Conservation (phyloP, 306 rosid genomes). For the Alnus rubra region DNA sequence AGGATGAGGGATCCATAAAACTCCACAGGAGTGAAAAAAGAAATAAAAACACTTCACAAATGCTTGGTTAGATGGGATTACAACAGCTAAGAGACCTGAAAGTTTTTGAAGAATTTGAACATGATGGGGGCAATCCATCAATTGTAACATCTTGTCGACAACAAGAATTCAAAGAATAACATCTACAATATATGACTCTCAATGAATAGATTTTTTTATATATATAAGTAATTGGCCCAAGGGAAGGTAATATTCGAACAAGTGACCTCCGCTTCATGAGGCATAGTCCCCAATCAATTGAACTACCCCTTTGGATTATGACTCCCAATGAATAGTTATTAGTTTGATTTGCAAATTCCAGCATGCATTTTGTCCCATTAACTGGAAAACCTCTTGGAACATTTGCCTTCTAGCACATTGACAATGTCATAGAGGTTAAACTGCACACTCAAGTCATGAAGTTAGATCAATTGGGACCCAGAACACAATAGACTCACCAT, state of each 20-base stretch:
- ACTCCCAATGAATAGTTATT: neutral
- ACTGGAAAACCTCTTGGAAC: neutral
- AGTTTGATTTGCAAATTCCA: neutral
- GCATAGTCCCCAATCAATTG: too few species aligned
- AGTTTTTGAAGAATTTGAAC: too few species aligned
- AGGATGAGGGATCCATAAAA: too few species aligned
- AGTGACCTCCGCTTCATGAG: too few species aligned
- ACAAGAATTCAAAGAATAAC: neutral
- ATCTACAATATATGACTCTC: neutral
- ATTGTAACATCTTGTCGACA: neutral
- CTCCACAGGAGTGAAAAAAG: too few species aligned
- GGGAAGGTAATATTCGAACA: too few species aligned
- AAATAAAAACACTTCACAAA: too few species aligned
- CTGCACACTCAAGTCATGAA: neutral
- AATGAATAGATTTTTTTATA: neutral
- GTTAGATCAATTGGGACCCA: constrained; percentile 9
- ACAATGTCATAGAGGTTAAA: neutral
- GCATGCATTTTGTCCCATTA: neutral
- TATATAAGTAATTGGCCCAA: too few species aligned
- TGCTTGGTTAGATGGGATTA: too few species aligned
- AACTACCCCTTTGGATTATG: neutral
- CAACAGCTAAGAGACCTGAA: too few species aligned
- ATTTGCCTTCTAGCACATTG: neutral
- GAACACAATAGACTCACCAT: constrained; percentile 21
- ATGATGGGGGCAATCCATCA: neutral